These are phyloP conservation scores for Plasmodium vinckei DNA, from an alignment of 169 alveolate genomes.

Conservation along the genomic window DNA sequence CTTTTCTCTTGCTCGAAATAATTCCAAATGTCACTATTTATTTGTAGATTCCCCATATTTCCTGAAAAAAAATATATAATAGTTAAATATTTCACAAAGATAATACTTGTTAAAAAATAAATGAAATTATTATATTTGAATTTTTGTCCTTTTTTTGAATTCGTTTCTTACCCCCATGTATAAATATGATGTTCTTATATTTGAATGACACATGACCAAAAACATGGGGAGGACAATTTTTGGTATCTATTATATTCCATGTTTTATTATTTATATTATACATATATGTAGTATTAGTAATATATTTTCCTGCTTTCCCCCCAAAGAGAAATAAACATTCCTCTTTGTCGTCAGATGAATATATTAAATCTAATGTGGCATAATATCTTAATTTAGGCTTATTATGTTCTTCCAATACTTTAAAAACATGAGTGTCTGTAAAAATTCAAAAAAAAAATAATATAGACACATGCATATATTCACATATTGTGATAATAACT, in stretches of 20 bases:
- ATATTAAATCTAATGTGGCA: constrained; percentile 47
- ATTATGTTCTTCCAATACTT: constrained; percentile 15
- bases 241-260: constrained; percentile 25
- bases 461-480: no score
- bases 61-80: constrained; percentile 8
- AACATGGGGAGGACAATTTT: constrained; percentile 61
- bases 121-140: not conserved
- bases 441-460: not conserved
- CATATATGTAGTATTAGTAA: constrained; percentile 68
- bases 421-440: constrained; percentile 33
- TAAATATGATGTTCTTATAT: constrained; percentile 44
- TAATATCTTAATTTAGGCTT: constrained; percentile 26
- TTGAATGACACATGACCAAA: constrained; percentile 72
- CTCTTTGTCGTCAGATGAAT: constrained; percentile 38
- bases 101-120: not conserved
- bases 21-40: constrained; percentile 52
- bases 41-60: constrained; percentile 41
- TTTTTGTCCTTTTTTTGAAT: not conserved
- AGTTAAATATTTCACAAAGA: no score
- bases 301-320: constrained; percentile 46
- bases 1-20: constrained; percentile 67
- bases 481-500: no score
- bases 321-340: constrained; percentile 68
- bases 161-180: constrained; percentile 56
- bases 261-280: constrained; percentile 18